Base-by-base conservation (phyloP, 2,329 filamentous ascomycete species). In the Paraconiothyrium sp. region DNA sequence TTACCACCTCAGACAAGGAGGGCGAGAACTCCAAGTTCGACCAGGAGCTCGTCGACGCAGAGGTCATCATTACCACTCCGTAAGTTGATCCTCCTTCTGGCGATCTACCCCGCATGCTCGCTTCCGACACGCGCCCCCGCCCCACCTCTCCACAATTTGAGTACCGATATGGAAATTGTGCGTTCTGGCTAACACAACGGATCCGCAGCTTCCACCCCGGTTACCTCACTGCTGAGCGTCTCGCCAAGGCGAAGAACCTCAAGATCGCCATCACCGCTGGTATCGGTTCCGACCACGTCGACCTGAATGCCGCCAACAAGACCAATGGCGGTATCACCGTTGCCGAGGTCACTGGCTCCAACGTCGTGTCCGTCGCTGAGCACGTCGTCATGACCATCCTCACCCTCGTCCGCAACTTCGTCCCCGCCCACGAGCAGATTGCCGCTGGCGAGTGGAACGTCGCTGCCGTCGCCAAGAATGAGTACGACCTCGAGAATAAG, bases 321-420 rank as follows among this genome's bases (percentile, higher is more conserved):
- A 97, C 94, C 84, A 99, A 99, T 81, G 94, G 94, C 76, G 95
- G 95, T 79, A 84, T 98, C 84, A 99, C 94, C 72, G 95, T 99
- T 65, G 94, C 93, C 67, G 95, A 99, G 83, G 95, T 99, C 69
- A 99, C 95, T 10, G 95, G 95, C 78, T 96, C 92, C 84, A 99
- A 99, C 81, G 95, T 99, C 74, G 94, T 97, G 74, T 98, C 95
- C 55, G 95, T 99, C 67, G 95, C 95, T 63, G 95, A 99, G 88
- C 95, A 99, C 84, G 95, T 99, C 73, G 84, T 99, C 84, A 98
- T 99, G 95, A 99, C 95, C 80, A 98, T 98, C 82, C 91, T 99
- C 56, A 82, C 90, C 68, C 90, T 99, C 57, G 90, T 98, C 80
- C 94, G 95, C 85, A 99, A 99, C 90, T 99, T 97, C 78, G 93